phyloP scores from a whole-genome alignment of 768 basidiomycete species.

The Phlegmacium glaucopus region DNA sequence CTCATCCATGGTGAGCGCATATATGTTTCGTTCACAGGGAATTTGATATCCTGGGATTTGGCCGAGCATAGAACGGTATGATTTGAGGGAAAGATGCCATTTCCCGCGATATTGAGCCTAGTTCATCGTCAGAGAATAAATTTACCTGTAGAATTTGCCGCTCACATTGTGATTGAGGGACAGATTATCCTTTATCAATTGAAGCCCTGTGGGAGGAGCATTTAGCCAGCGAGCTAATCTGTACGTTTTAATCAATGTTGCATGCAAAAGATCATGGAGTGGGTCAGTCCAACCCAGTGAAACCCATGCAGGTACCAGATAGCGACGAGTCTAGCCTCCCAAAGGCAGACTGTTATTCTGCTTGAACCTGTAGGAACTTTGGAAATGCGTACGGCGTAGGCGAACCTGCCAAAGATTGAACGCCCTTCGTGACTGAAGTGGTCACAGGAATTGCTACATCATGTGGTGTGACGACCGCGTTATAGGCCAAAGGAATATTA shows the following conservation, averaged over 20 bases:
- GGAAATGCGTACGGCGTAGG: background rate
- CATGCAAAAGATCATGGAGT: slow-evolving; percentile 4
- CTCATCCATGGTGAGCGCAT: slow-evolving; percentile 73
- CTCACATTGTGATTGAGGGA: slow-evolving; percentile 63
- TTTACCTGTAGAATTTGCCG: background rate
- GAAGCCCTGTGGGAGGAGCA: slow-evolving; percentile 70
- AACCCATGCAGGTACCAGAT: slow-evolving; percentile 43
- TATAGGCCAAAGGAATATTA: too few species aligned
- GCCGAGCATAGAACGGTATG: slow-evolving; percentile 72
- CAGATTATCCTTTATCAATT: slow-evolving; percentile 68
- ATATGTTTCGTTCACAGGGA: slow-evolving; percentile 66
- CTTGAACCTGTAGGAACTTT: too few species aligned
- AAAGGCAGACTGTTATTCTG: too few species aligned
- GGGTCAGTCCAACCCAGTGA: slow-evolving; percentile 47
- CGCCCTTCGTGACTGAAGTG: too few species aligned
- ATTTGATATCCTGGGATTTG: slow-evolving; percentile 48
- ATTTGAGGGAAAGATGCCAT: slow-evolving; percentile 70
- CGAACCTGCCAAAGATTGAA: background rate
- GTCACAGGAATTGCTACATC: background rate
- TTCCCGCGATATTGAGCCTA: slow-evolving; percentile 60
- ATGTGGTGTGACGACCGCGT: slow-evolving; percentile 27
- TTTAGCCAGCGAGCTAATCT: slow-evolving; percentile 83
- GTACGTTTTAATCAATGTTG: slow-evolving; percentile 1
- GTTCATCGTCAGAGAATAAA: background rate
- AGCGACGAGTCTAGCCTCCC: too few species aligned